These are phyloP conservation scores for Annulohypoxylon maeteangense DNA, from an alignment of 495 filamentous ascomycete genomes.

Conservation along the genomic window DNA sequence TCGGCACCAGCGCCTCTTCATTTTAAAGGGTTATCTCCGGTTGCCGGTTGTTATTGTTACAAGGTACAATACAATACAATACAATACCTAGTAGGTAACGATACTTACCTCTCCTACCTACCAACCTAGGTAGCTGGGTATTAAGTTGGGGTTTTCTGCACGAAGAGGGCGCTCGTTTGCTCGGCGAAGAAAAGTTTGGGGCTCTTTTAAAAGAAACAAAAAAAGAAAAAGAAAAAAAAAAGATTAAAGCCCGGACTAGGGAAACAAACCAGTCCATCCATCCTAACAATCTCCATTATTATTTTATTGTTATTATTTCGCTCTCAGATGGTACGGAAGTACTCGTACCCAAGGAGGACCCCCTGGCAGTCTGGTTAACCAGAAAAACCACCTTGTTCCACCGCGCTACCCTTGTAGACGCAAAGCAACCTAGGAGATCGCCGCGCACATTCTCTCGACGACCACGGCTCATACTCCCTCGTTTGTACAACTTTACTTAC, in stretches of 20 bases:
- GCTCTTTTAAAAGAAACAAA: slow-evolving; percentile 7
- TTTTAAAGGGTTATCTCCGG: slow-evolving; percentile 4
- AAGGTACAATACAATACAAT: slow-evolving; percentile 5
- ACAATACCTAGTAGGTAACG: no score
- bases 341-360: slow-evolving; percentile 35
- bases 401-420: slow-evolving; percentile 47
- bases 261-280: slow-evolving; percentile 16
- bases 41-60: slow-evolving; percentile 22
- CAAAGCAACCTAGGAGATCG: slow-evolving; percentile 46
- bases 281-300: slow-evolving; percentile 43
- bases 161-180: slow-evolving; percentile 14
- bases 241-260: slow-evolving; percentile 27
- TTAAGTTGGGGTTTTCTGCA: slow-evolving; percentile 12
- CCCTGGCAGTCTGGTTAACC: slow-evolving; percentile 28
- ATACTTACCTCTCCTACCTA: slow-evolving; percentile 1
- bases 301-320: slow-evolving; percentile 23
- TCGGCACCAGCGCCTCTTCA: slow-evolving; percentile 33
- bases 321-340: slow-evolving; percentile 30
- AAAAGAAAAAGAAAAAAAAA: not conserved
- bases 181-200: slow-evolving; percentile 31
- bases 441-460: slow-evolving; percentile 41
- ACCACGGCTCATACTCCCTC: slow-evolving; percentile 42
- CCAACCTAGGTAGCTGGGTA: slow-evolving; percentile 9
- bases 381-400: slow-evolving; percentile 44
- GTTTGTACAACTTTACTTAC: slow-evolving; percentile 43